phyloP scores from a whole-genome alignment of 1,284 basidiomycete species.

The Cutaneotrichosporon cutaneum region DNA sequence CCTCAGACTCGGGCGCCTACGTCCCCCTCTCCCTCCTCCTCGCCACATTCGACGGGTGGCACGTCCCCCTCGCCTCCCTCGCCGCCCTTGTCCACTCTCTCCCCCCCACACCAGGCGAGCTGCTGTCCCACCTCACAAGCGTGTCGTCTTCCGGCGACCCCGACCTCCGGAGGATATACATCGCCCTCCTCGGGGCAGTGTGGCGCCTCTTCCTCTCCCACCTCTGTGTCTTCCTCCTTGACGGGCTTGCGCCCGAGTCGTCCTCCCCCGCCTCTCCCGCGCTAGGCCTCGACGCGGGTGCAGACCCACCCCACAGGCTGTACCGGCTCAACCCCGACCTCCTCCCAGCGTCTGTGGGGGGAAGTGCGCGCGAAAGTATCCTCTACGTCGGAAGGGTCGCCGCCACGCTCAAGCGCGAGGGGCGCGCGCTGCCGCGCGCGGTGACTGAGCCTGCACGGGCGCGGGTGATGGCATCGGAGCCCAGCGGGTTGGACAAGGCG shows the following conservation, averaged over 20 bases:
- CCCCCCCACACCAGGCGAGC: conserved; percentile 63
- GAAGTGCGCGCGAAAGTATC: conserved; percentile 72
- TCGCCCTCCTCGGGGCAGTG: conserved; percentile 66
- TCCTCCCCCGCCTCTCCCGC: conserved; percentile 54
- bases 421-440: conserved; percentile 67
- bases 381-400: conserved; percentile 82
- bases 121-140: conserved; percentile 70
- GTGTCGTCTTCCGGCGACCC: conserved; percentile 73
- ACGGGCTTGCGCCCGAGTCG: conserved; percentile 58
- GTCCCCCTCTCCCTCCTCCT: conserved; percentile 77
- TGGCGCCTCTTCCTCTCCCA: conserved; percentile 76
- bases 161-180: conserved; percentile 67
- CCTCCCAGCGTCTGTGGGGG: conserved; percentile 70
- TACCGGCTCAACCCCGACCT: conserved; percentile 61
- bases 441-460: conserved; percentile 65
- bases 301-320: conserved; percentile 49
- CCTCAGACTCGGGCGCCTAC: conserved; percentile 56
- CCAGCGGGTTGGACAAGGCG: conserved; percentile 69
- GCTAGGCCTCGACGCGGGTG: conserved; percentile 57
- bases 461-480: conserved; percentile 65
- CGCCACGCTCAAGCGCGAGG: conserved; percentile 74
- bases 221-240: conserved; percentile 71
- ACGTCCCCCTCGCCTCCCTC: conserved; percentile 71
- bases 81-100: conserved; percentile 64
- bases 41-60: conserved; percentile 78